Evolutionary conservation across 75 land plant genomes (phyloP).

Genomic region (Larix kaempferi): DNA sequence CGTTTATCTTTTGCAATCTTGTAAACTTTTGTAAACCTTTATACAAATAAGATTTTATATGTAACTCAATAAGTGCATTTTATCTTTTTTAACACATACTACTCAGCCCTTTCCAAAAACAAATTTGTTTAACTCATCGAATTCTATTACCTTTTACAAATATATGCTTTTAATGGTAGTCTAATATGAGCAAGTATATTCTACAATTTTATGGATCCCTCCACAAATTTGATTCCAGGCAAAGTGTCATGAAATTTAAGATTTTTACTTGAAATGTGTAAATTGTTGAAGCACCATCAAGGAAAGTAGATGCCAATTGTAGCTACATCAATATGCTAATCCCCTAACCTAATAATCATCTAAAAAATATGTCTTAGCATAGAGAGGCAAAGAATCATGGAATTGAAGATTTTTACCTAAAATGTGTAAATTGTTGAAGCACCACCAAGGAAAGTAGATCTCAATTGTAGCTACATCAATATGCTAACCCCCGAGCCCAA

Average conservation of each 20-base stretch:
- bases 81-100: no score
- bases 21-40: no score
- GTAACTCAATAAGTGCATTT: no score
- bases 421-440: conserved; percentile 49
- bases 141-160: no score
- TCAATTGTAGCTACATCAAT: conserved; percentile 68
- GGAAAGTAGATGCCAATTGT: conserved; percentile 43
- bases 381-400: no score
- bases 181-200: no score
- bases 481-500: conserved; percentile 54
- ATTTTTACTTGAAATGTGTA: conserved; percentile 69
- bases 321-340: conserved; percentile 47
- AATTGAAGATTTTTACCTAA: conserved; percentile 46
- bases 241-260: not conserved
- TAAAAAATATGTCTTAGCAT: conserved; percentile 69
- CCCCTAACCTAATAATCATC: conserved; percentile 67
- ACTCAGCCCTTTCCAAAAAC: not conserved
- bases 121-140: not conserved
- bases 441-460: conserved; percentile 63
- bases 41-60: no score
- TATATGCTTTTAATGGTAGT: no score
- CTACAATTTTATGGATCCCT: no score
- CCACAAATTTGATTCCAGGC: no score
- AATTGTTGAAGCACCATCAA: conserved; percentile 57
- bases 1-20: no score